These are phyloP conservation scores for Magnaporthales sp. DNA, from an alignment of 2,329 filamentous ascomycete genomes.

Conservation along the genomic window DNA sequence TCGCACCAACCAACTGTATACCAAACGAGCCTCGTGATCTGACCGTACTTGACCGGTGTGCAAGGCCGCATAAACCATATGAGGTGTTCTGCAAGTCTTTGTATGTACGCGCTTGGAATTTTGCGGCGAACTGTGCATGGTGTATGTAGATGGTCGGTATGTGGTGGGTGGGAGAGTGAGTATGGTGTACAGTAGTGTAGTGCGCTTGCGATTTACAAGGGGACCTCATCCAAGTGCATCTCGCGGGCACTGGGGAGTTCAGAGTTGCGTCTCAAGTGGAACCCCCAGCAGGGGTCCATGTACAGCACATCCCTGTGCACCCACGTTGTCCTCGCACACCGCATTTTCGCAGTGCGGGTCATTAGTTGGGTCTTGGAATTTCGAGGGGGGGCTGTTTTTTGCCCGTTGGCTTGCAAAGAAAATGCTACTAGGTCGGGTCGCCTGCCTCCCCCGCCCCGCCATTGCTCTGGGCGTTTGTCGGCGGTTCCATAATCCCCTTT, in stretches of 20 bases:
- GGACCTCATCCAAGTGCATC: too few species aligned
- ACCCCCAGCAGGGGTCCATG: not conserved
- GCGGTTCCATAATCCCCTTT: not conserved
- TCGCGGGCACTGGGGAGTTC: not conserved
- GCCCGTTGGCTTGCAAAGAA: not conserved
- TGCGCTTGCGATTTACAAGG: too few species aligned
- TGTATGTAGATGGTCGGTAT: not conserved
- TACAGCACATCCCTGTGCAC: not conserved
- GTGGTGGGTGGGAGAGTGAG: not conserved
- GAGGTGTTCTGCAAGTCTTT: not conserved
- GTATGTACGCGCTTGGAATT: not conserved
- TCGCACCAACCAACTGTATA: not conserved
- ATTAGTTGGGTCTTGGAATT: not conserved
- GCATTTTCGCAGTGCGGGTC: not conserved
- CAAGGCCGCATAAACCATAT: not conserved
- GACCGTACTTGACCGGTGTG: not conserved
- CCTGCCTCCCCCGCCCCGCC: not conserved
- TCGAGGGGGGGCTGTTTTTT: not conserved
- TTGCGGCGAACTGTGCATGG: not conserved
- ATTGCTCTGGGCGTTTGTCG: not conserved
- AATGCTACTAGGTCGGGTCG: not conserved
- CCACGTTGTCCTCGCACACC: not conserved
- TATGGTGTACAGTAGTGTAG: too few species aligned
- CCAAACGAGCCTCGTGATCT: not conserved
- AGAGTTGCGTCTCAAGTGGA: not conserved